Evolutionary conservation across 257 asterid species (phyloP).

Genomic region (Solanum piurae): DNA sequence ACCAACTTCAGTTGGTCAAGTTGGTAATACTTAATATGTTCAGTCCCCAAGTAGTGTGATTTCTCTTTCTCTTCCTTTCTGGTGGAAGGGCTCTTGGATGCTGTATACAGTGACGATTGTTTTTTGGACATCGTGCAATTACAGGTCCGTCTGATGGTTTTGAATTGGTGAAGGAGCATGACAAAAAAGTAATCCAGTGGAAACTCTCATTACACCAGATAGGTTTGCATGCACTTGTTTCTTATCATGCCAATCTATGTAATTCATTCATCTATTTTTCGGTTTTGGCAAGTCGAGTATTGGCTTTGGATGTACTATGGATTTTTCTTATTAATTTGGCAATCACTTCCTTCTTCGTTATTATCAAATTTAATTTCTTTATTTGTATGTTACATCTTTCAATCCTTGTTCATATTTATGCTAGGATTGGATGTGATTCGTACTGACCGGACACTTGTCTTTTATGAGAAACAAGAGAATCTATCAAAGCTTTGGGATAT

Average conservation of each 20-base stretch:
- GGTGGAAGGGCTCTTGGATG: background rate
- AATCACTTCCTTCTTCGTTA: background rate
- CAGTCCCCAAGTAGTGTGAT: background rate
- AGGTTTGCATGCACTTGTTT: conserved; percentile 31
- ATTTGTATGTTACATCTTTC: background rate
- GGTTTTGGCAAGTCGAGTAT: background rate
- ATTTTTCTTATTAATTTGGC: background rate
- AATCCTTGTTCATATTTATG: conserved; percentile 3
- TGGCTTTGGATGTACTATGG: background rate
- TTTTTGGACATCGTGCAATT: background rate
- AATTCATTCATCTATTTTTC: background rate
- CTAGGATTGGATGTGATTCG: conserved; percentile 88
- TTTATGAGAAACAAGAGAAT: conserved; percentile 74
- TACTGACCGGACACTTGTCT: conserved; percentile 73
- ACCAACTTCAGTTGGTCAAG: background rate
- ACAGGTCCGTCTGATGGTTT: conserved; percentile 15
- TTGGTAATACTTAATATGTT: conserved; percentile 14
- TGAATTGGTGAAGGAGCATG: conserved; percentile 17
- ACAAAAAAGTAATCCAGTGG: conserved; percentile 82
- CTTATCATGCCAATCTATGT: background rate
- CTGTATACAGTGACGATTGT: background rate
- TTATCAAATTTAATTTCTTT: background rate
- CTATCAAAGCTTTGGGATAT: conserved; percentile 89
- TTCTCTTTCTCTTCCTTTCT: background rate
- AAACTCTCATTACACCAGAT: conserved; percentile 85